These are phyloP conservation scores for Aspergillaceae sp. DNA, from an alignment of 2,329 filamentous ascomycete species.

Conservation along the genomic window DNA sequence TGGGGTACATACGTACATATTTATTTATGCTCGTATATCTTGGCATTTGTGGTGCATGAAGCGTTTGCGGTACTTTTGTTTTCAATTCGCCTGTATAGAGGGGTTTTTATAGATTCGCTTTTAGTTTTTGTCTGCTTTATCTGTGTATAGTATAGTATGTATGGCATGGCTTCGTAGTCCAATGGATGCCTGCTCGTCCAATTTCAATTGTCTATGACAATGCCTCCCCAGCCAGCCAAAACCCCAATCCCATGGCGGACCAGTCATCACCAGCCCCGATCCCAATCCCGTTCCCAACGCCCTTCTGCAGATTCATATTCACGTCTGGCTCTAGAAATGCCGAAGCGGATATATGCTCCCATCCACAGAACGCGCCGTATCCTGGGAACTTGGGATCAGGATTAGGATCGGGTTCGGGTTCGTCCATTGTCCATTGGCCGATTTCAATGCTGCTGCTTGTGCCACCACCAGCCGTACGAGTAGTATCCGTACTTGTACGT, in stretches of 20 bases:
- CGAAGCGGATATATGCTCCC: no score
- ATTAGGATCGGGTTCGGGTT: no score
- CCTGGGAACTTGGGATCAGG: no score
- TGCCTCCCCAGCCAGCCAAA: no score
- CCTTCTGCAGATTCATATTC: background rate
- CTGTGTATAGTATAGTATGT: background rate
- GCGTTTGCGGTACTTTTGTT: background rate
- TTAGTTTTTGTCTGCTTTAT: background rate
- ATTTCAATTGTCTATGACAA: background rate
- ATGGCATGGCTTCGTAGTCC: background rate
- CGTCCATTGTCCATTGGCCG: no score
- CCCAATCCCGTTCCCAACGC: background rate
- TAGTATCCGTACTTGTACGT: no score
- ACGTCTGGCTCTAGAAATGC: background rate
- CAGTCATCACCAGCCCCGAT: background rate
- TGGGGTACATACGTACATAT: background rate
- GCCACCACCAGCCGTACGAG: no score
- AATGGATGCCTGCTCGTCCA: background rate
- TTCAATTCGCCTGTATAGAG: no score
- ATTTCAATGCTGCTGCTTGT: no score
- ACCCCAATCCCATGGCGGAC: background rate
- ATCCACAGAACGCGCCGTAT: no score
- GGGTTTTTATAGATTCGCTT: background rate
- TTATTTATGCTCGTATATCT: background rate
- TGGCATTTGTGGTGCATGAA: background rate